Conservation (phyloP, 2,329 filamentous ascomycete genomes). For the Colletotrichum somersetense region DNA sequence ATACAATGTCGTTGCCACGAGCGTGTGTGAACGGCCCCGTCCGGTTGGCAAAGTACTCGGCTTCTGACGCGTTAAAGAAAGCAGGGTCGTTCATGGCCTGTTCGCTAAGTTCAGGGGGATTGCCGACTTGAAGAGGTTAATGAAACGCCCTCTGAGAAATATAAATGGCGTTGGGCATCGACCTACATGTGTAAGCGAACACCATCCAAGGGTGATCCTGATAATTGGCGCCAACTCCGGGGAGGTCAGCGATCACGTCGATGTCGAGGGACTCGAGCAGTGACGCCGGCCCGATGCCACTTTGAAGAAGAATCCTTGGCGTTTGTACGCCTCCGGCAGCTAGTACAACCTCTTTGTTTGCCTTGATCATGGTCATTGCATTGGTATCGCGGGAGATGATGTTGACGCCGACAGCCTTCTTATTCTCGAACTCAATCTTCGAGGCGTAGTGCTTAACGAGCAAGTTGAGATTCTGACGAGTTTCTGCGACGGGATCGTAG, state of each 20-base stretch:
- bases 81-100: conserved; percentile 49
- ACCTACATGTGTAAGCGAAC: conserved; percentile 25
- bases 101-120: conserved; percentile 36
- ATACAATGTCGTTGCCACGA: conserved; percentile 41
- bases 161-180: background rate
- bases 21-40: conserved; percentile 50
- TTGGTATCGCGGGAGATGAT: conserved; percentile 43
- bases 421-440: conserved; percentile 43
- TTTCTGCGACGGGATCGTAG: conserved; percentile 50
- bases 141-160: background rate
- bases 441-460: conserved; percentile 50
- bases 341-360: conserved; percentile 55
- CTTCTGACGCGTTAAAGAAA: conserved; percentile 50
- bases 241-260: conserved; percentile 40
- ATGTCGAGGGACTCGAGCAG: conserved; percentile 56
- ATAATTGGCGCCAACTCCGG: conserved; percentile 39
- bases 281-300: conserved; percentile 58
- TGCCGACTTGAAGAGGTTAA: conserved; percentile 17
- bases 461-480: conserved; percentile 54
- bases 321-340: conserved; percentile 57
- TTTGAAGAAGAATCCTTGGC: conserved; percentile 61
- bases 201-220: conserved; percentile 40
- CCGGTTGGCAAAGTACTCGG: conserved; percentile 48
- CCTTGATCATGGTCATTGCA: conserved; percentile 21
- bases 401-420: conserved; percentile 52